Percentiles rank a stretch among this genome's conserved stretches.
phyloP scores from a whole-genome alignment of 2,329 filamentous ascomycete genomes.

The Cucurbitaria berberidis region DNA sequence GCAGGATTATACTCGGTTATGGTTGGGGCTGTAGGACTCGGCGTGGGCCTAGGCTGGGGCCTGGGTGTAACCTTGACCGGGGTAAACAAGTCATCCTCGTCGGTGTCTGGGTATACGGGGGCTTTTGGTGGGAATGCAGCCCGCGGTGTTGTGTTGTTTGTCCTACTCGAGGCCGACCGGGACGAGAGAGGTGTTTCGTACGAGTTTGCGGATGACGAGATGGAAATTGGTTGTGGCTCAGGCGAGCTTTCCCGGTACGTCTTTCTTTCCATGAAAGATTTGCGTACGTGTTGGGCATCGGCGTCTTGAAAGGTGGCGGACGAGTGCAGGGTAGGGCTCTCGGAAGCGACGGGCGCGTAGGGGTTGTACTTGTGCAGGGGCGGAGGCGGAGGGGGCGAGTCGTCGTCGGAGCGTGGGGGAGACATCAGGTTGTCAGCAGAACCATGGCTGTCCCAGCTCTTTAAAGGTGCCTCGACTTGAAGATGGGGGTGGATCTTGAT shows the following conservation, averaged over 20 bases:
- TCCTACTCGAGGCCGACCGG: slow-evolving; percentile 38
- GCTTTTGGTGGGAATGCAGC: slow-evolving; percentile 28
- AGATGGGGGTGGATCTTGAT: slow-evolving; percentile 54
- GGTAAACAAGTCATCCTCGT: slow-evolving; percentile 44
- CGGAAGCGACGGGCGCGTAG: slow-evolving; percentile 42
- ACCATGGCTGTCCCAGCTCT: slow-evolving; percentile 60
- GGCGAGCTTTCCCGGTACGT: slow-evolving; percentile 28
- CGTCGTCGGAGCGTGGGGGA: slow-evolving; percentile 45
- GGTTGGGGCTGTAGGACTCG: slow-evolving; percentile 14
- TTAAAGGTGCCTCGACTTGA: slow-evolving; percentile 56
- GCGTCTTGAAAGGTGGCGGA: slow-evolving; percentile 34
- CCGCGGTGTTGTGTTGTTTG: slow-evolving; percentile 37
- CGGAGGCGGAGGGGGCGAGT: slow-evolving; percentile 41
- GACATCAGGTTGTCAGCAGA: slow-evolving; percentile 59
- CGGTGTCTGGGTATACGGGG: slow-evolving; percentile 25
- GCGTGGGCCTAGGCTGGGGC: slow-evolving; percentile 2
- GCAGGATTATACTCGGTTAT: slow-evolving; percentile 17
- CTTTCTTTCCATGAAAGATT: slow-evolving; percentile 35
- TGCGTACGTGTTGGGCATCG: slow-evolving; percentile 35
- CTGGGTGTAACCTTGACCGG: slow-evolving; percentile 19
- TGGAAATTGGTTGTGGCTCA: slow-evolving; percentile 31
- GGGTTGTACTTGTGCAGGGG: slow-evolving; percentile 43
- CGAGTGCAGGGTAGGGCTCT: slow-evolving; percentile 39
- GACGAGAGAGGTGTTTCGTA: slow-evolving; percentile 43
- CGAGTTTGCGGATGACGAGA: slow-evolving; percentile 39